Evolutionary conservation across 331 rosid genomes (phyloP), one percentile per base, ranked within the genome.

Genomic region (Stylosanthes scabra): DNA sequence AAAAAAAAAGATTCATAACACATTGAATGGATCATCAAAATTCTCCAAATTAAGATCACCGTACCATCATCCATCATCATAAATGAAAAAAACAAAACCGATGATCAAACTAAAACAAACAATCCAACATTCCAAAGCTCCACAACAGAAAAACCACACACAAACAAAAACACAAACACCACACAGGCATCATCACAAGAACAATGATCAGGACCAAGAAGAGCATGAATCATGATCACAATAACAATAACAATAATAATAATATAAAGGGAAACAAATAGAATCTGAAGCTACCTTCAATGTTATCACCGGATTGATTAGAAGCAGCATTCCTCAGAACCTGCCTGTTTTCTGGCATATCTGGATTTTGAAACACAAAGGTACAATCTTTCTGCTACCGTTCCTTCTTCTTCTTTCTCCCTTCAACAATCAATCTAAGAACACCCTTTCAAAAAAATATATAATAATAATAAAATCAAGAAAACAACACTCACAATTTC

Each of bases 321-420:
- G 90, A 78, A 82, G 55, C 81, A 83, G 85, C 93, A 90, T 84
- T 87, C 91, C 79, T 89, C 75, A 20, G 86, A 58, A 82, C 86
- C 68, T 86, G 97, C 58, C 90, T 86, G 86, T 86, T 83, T 70
- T 90, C 98, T 82, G 97, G 93, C 98, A 93, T 34, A 34, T 93
- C 93, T 68, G 88, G 90, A 72, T 77, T 80, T 75, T 72, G 72
- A 83, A 71, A 76, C 72, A 68, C 15, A 4, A 71, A 39, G 46
- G 37, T 52, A 73, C 7, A 50, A 34, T 50, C 82, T 82, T 63
- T 59, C 75, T 55, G 16, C 20, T 51, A 63, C 58, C 39, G 39
- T 34, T 34, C 39, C 39, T 34, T 34, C 39, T 34, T 34, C 39
- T 31, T 31, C 37, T 34, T 3, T 74, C 44, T 62, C 29, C 60